Conservation (phyloP, 2,329 filamentous ascomycete species). For the Fusarium palustre region DNA sequence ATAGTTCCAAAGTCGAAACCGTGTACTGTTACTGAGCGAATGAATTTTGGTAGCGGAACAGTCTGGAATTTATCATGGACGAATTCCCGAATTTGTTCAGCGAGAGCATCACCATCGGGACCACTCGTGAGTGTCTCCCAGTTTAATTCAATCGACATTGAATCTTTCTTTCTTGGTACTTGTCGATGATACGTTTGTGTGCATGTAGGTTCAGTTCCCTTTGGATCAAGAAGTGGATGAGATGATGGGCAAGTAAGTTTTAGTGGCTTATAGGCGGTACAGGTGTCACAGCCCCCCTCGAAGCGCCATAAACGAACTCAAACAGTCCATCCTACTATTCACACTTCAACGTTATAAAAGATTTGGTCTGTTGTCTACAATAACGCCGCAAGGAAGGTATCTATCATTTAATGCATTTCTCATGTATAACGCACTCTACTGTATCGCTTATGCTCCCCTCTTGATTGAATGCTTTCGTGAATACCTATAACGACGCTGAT, state of each 20-base stretch:
- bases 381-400: conserved; percentile 1
- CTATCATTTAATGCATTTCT: conserved; percentile 19
- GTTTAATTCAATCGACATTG: conserved; percentile 97
- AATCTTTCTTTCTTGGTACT: not conserved
- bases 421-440: conserved; percentile 7
- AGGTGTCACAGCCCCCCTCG: not conserved
- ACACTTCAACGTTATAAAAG: not conserved
- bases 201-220: not conserved
- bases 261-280: conserved; percentile 15
- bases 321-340: too few species aligned
- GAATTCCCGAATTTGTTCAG: conserved; percentile 89
- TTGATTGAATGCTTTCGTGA: conserved; percentile 26
- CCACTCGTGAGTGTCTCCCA: conserved; percentile 94
- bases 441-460: not conserved
- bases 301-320: not conserved
- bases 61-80: conserved; percentile 97
- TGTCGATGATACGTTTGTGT: not conserved
- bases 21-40: conserved; percentile 94
- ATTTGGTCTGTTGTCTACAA: not conserved
- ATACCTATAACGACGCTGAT: conserved; percentile 27
- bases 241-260: conserved; percentile 17
- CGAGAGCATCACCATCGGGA: conserved; percentile 85
- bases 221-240: conserved; percentile 22
- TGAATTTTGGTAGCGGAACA: conserved; percentile 91
- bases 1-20: conserved; percentile 91